Evolutionary conservation across 768 basidiomycete species (phyloP), one percentile per base, ranked within the genome.

Genomic region (Agaricus blazei): DNA sequence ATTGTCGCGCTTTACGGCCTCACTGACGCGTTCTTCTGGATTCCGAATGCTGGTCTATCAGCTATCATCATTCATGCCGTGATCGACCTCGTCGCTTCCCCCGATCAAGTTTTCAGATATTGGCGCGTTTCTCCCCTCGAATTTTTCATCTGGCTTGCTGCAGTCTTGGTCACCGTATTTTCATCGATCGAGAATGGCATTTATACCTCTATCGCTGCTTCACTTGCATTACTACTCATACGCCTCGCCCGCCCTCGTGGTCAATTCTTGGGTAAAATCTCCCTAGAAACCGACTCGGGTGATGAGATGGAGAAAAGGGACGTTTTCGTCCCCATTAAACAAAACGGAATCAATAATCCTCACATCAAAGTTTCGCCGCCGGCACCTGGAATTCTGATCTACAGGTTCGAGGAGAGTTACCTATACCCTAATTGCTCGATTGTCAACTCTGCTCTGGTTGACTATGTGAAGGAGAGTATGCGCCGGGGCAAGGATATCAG

Each of bases 51-150:
- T 6, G 84, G 77, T 27, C 80, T 98, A n/a, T 87, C 92, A 9
- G 96, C 95, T 31, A 81, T 98, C 60, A 96, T 98, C 66, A 96
- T 98, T 61, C 93, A 96, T 65, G 92, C 92, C 38, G 92, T 95
- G 15, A 85, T 84, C 5, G 87, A 89, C 72, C 76, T 99, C 48
- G 88, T 99, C 51, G 88, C 93, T 14, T 82, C 87, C 0, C 97
- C 95, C 0, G 69, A 79, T 45, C 84, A 83, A 66, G 85, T 89
- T 14, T 98, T 88, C 71, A 78, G 80, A 2, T 99, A 86, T 77
- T 99, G 97, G 97, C 84, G 91, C 28, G 85, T 96, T 24, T 90
- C 90, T 0, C 97, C 97, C 0, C 72, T 98, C 48, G 97, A 99
- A 65, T 94, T 90, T 71, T 31, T 94, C 62, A 94, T 96, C 64